These are phyloP conservation scores for Phaeosphaeriaceae sp. DNA, from an alignment of 2,329 filamentous ascomycete genomes.

Conservation along the genomic window DNA sequence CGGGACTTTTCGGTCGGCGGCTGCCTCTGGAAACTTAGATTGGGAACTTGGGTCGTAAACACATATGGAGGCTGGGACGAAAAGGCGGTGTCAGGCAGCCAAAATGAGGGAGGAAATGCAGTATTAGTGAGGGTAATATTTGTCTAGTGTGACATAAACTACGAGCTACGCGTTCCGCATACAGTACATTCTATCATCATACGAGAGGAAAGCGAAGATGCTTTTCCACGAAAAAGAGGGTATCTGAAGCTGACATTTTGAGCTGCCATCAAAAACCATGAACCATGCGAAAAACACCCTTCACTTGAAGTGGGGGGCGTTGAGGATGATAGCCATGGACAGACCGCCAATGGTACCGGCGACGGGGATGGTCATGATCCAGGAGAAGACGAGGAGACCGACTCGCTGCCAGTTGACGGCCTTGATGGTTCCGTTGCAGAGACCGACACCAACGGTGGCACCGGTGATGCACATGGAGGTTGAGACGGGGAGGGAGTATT, in stretches of 20 bases:
- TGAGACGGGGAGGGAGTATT: conserved; percentile 76
- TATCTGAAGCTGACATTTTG: conserved; percentile 2
- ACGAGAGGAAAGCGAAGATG: too few relatives aligned
- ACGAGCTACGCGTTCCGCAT: too few relatives aligned
- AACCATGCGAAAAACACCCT: neutral
- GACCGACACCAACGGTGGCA: conserved; percentile 77
- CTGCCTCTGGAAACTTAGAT: too few relatives aligned
- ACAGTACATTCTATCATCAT: too few relatives aligned
- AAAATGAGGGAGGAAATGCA: too few relatives aligned
- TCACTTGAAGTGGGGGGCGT: conserved; percentile 61
- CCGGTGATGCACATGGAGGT: conserved; percentile 75
- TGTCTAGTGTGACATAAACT: neutral
- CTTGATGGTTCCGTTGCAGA: conserved; percentile 74
- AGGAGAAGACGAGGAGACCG: conserved; percentile 68
- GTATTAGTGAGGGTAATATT: too few relatives aligned
- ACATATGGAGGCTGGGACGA: too few relatives aligned
- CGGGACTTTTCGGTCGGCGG: too few relatives aligned
- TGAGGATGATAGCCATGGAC: conserved; percentile 58
- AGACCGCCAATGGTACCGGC: conserved; percentile 62
- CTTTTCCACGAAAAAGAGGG: conserved; percentile 2
- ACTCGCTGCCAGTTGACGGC: conserved; percentile 78
- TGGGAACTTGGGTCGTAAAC: too few relatives aligned
- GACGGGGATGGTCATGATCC: conserved; percentile 69
- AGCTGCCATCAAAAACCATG: neutral
- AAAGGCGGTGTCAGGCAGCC: too few relatives aligned